Percentiles rank a stretch among this genome's conserved stretches.
Evolutionary conservation across 768 basidiomycete species (phyloP).

Genomic region (Russula dissimulans): DNA sequence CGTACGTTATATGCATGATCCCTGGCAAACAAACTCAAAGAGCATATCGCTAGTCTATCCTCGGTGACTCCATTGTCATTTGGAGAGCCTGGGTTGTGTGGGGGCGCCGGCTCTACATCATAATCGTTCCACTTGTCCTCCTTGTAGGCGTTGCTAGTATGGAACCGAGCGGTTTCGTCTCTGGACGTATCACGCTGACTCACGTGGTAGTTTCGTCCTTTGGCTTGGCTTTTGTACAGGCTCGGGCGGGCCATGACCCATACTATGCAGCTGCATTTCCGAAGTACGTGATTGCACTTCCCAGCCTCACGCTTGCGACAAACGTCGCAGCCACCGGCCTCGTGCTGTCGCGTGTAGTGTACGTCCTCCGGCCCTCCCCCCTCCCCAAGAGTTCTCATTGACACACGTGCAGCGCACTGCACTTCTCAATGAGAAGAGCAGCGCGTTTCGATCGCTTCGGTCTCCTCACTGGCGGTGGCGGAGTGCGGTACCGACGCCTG

Average conservation of each 20-base stretch:
- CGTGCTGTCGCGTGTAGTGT: constrained; percentile 4
- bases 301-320: constrained; percentile 10
- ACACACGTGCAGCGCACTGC: not conserved
- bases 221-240: not conserved
- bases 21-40: not conserved
- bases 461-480: not conserved
- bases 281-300: not conserved
- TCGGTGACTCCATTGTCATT: constrained; percentile 15
- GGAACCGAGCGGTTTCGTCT: not conserved
- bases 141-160: constrained; percentile 11
- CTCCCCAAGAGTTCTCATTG: too few relatives aligned
- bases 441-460: not conserved
- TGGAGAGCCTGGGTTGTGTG: constrained; percentile 17
- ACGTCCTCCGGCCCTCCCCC: not conserved
- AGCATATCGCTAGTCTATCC: not conserved
- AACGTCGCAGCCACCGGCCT: constrained; percentile 4
- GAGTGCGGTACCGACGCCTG: not conserved
- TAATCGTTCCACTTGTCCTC: constrained; percentile 6
- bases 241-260: not conserved
- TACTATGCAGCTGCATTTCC: not conserved
- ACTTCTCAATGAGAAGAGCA: not conserved
- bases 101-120: not conserved
- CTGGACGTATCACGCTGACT: not conserved
- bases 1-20: not conserved
- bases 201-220: constrained; percentile 2